Evolutionary conservation across 1,139 yeast genomes (phyloP), one percentile per base, ranked within the genome.

Genomic region (Nakaseomyces sp.): DNA sequence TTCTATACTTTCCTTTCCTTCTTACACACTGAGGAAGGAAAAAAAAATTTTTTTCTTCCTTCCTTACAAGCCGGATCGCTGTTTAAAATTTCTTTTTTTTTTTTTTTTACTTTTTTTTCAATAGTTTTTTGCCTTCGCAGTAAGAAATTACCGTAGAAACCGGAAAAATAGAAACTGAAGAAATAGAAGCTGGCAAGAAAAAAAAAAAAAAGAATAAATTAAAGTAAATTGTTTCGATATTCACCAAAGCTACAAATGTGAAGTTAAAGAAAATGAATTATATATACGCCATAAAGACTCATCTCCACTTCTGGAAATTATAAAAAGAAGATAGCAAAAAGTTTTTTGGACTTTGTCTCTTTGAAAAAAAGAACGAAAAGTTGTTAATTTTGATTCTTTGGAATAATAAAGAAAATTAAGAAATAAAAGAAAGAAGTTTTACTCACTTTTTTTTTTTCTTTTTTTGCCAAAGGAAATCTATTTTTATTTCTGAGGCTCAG

Each of bases 221-320:
- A 24, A 7, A 24, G 26, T 7, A 24, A 24, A 24, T 7, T 24
- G 7, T 24, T 24, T 24, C 10, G 10, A 24, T 24, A n/a, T n/a
- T n/a, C n/a, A n/a, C n/a, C n/a, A n/a, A n/a, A n/a, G n/a, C n/a
- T n/a, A n/a, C n/a, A 22, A 22, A 22, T 7, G 6, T 22, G 24
- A 22, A 22, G 24, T 6, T 22, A 12, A 28, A 28, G 12, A 28
- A 28, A 28, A 24, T 7, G 30, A 28, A 28, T 28, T 28, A 28
- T 28, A 28, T 28, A 28, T 28, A 28, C 30, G 30, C 30, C 30
- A 28, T 28, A 12, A 28, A 28, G 30, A 28, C 30, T 28, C 30
- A 28, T 28, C 30, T 9, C 30, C 12, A 28, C 15, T 12, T 28
- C n/a, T 28, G 30, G 30, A 28, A 28, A 28, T 28, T 12, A 12